Conservation (phyloP, 1,284 basidiomycete genomes). For the Taiwanofungus camphoratus region DNA sequence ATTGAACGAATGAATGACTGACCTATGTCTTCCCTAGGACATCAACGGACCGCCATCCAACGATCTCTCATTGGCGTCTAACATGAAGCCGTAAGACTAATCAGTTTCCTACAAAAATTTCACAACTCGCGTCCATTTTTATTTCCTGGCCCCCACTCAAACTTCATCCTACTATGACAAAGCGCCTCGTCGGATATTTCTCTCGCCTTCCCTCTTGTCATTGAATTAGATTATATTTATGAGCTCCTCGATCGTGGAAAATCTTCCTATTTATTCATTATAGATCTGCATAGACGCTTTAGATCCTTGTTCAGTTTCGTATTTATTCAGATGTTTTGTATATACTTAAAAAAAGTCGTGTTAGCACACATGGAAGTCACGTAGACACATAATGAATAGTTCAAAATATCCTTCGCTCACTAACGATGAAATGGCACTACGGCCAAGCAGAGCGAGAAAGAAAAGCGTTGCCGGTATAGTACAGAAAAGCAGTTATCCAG, state of each 20-base stretch:
- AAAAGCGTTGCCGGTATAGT: no score
- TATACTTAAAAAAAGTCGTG: no score
- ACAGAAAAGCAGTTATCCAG: no score
- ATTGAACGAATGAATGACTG: neutral
- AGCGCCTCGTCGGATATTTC: neutral
- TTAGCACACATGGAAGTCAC: no score
- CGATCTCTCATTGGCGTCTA: neutral
- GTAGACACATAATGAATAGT: no score
- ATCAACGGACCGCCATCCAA: conserved; percentile 5
- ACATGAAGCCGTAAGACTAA: neutral
- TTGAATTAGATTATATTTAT: neutral
- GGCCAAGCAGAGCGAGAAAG: no score
- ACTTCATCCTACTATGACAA: neutral
- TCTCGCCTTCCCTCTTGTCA: neutral
- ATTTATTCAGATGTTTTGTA: no score
- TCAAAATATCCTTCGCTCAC: no score
- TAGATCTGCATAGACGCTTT: no score
- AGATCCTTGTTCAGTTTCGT: no score
- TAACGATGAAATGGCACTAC: no score
- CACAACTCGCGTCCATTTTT: neutral
- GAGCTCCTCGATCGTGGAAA: no score
- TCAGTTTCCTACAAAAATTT: neutral
- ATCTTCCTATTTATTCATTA: neutral
- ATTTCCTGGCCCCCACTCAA: neutral
- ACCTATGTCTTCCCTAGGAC: neutral